Percentiles rank a stretch among this genome's conserved stretches.
Conservation (phyloP, 805 yeast species). For the Wickerhamomyces chambardii region DNA sequence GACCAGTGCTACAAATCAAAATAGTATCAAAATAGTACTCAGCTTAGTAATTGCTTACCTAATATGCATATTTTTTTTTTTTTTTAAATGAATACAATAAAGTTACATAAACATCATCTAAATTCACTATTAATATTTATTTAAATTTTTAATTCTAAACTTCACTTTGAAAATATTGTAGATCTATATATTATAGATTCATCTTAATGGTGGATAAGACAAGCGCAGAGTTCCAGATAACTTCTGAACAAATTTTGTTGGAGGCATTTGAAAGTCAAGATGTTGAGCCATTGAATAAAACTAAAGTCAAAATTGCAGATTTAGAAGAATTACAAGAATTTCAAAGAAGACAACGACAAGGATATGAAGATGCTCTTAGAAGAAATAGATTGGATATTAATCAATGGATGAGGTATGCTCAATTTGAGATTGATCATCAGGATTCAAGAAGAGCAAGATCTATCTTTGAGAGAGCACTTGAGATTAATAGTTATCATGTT, state of each 20-base stretch:
- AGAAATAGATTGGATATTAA: constrained; percentile 74
- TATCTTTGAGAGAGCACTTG: constrained; percentile 78
- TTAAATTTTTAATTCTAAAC: no score
- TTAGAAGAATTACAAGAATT: constrained; percentile 71
- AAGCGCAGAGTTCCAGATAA: constrained; percentile 44
- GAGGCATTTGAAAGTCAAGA: constrained; percentile 50
- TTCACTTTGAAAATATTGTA: no score
- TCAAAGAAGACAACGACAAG: constrained; percentile 71
- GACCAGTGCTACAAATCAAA: no score
- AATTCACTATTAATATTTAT: no score
- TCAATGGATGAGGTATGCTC: constrained; percentile 91
- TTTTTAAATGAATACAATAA: no score
- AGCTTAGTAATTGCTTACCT: constrained; percentile 1
- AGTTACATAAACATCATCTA: no score
- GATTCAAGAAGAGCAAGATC: constrained; percentile 79
- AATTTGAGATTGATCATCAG: constrained; percentile 74
- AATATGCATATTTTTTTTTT: neutral
- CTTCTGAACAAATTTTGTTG: constrained; percentile 54
- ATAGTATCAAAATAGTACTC: no score
- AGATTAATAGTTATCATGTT: constrained; percentile 64
- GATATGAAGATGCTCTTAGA: constrained; percentile 80
- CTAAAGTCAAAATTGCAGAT: constrained; percentile 52
- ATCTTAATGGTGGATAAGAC: constrained; percentile 28
- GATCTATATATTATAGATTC: no score
- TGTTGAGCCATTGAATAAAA: constrained; percentile 22